phyloP scores from a whole-genome alignment of 1,139 yeast species.

The Tardiomyces blankii region DNA sequence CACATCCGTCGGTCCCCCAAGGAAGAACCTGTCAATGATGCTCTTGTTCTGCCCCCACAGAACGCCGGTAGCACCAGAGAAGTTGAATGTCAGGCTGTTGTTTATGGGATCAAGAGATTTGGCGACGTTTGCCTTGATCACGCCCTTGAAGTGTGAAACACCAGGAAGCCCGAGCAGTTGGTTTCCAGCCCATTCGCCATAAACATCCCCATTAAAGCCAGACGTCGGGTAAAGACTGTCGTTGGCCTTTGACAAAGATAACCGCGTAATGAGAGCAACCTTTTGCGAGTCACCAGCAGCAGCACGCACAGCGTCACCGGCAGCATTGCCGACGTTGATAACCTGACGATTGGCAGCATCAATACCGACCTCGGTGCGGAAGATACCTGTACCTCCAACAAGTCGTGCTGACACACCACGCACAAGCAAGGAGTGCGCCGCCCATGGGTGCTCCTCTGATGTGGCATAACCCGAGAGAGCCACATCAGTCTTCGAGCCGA shows the following conservation, averaged over 20 bases:
- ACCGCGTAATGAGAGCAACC: constrained; percentile 41
- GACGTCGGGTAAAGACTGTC: constrained; percentile 14
- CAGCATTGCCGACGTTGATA: constrained; percentile 13
- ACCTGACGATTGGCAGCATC: constrained; percentile 16
- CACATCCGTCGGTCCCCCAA: constrained; percentile 63
- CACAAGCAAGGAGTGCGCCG: constrained; percentile 11
- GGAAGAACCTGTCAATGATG: constrained; percentile 32
- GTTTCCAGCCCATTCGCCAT: no score
- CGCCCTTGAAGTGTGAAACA: background rate
- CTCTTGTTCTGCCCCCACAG: constrained; percentile 21
- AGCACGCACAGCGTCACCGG: constrained; percentile 15
- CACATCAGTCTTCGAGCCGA: background rate
- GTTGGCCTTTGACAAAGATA: background rate
- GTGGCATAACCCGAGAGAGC: constrained; percentile 11
- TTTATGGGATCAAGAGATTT: background rate
- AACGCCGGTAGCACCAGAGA: constrained; percentile 3
- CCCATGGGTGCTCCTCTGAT: constrained; percentile 13
- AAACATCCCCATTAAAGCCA: constrained; percentile 30
- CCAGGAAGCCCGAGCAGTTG: no score
- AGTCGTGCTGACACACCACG: constrained; percentile 13
- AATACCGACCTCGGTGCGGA: constrained; percentile 11
- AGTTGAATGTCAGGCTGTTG: background rate
- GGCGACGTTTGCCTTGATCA: background rate
- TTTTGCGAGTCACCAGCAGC: constrained; percentile 54
- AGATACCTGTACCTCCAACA: constrained; percentile 3